Base-by-base conservation (phyloP, 352 stramenopile species). In the Globisporangium viniferum region DNA sequence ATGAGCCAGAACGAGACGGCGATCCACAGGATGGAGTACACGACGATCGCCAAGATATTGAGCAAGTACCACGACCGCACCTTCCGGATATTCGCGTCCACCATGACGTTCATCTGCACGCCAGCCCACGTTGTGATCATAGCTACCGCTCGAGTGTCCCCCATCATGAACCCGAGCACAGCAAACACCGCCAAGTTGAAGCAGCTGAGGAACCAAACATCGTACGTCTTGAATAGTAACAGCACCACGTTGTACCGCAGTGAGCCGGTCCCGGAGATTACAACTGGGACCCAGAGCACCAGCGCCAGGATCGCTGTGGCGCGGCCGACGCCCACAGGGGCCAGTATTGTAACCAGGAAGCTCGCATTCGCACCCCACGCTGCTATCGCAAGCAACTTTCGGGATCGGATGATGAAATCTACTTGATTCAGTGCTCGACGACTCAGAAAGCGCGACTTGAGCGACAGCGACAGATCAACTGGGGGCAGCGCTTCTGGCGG, bases 391-490 rank as follows among this genome's bases (percentile, higher is more conserved):
- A 70, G 18, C 35, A 36, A 12, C 3, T 35, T 46, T 3, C 62
- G 56, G 9, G 22, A 51, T 6, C 49, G 36, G 24, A 64, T 55
- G 27, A 63, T 24, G 20, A 20, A 12, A 2, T 53, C 51, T 27
- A 64, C 24, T 10, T 24, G 12, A 4, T 31, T 31, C 5, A 66
- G 22, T 22, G 35, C 46, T 44, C 14, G 44, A 3, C 20, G 56
- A 18, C 62, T 49, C 10, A 73, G n/a, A 44, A 65, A 70, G 27
- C 68, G 68, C 31, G 68, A 73, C 57, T 70, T 70, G 56, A 70
- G 39, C 20, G 68, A 73, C 8, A 73, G 27, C 6, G 68, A 73
- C 36, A 73, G 51, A 24, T 73, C 62, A 8, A 73, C 56, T 2
- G 53, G 35, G 15, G 49, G 49, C 1, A 73, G 68, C 14, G 57